Conservation (phyloP, 306 rosid species). For the Vigna unguiculata region DNA sequence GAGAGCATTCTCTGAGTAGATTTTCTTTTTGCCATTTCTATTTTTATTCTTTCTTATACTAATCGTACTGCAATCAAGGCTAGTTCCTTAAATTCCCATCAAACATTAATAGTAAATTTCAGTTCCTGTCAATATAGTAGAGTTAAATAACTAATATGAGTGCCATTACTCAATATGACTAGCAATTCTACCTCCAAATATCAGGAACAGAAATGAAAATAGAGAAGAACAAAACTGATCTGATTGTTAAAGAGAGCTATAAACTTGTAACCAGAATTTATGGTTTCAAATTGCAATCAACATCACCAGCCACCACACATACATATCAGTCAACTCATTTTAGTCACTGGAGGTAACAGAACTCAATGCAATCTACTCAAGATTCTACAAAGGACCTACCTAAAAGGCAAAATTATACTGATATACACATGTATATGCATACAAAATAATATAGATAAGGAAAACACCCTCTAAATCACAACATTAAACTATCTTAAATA, state of each 20-base stretch:
- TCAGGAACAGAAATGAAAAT: conserved; percentile 2
- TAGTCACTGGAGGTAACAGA: conserved; percentile 1
- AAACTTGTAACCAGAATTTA: neutral
- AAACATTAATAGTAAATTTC: neutral
- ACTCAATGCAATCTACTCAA: neutral
- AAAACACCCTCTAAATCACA: neutral
- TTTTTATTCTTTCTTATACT: neutral
- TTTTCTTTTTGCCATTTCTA: neutral
- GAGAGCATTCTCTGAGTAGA: neutral
- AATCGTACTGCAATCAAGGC: neutral
- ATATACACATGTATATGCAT: neutral
- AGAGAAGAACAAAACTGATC: conserved; percentile 14
- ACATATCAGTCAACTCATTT: conserved; percentile 33
- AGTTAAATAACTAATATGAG: conserved; percentile 19
- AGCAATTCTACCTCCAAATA: conserved; percentile 6
- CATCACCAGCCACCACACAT: conserved; percentile 12
- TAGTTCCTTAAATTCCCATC: neutral
- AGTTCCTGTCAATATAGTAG: neutral
- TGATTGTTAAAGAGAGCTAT: neutral
- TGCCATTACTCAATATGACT: neutral
- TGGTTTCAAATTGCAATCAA: conserved; percentile 19
- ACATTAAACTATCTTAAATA: neutral
- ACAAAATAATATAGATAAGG: neutral
- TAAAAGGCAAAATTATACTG: neutral
- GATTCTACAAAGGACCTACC: neutral